Percentiles rank a stretch among this genome's conserved stretches.
phyloP scores from a whole-genome alignment of 495 filamentous ascomycete genomes.

The Xylaria venustula region DNA sequence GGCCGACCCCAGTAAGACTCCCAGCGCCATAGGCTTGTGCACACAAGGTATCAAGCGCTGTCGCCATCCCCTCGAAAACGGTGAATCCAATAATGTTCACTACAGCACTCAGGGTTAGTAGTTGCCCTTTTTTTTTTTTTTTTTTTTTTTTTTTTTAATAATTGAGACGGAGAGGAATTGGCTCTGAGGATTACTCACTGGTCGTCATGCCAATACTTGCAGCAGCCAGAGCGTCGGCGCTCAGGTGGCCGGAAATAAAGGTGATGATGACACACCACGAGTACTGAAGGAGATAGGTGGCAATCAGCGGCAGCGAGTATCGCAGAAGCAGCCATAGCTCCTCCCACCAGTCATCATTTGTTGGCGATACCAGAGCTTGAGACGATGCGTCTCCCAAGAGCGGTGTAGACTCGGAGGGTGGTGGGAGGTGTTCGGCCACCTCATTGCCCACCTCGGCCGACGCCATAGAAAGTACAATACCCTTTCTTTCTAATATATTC shows the following conservation, averaged over 20 bases:
- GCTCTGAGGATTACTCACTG: no score
- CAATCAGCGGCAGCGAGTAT: slow-evolving; percentile 64
- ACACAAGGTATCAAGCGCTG: slow-evolving; percentile 72
- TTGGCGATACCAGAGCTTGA: neutral
- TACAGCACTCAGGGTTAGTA: no score
- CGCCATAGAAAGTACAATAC: neutral
- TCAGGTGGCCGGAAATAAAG: slow-evolving; percentile 66
- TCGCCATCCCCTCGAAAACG: slow-evolving; percentile 69
- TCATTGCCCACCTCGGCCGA: neutral
- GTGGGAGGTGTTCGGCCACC: neutral
- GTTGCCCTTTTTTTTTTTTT: no score
- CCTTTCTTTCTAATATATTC: no score
- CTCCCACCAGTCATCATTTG: slow-evolving; percentile 12
- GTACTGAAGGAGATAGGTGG: slow-evolving; percentile 75
- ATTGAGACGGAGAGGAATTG: no score
- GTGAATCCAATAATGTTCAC: slow-evolving; percentile 72
- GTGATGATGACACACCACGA: slow-evolving; percentile 69
- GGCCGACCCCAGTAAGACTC: slow-evolving; percentile 63
- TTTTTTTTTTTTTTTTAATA: no score
- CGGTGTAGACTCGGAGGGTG: slow-evolving; percentile 10
- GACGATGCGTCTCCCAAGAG: slow-evolving; percentile 5
- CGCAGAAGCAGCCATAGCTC: slow-evolving; percentile 38
- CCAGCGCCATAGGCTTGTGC: slow-evolving; percentile 76
- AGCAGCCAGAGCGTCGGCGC: slow-evolving; percentile 62
- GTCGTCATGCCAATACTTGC: slow-evolving; percentile 37